phyloP scores from a whole-genome alignment of 2,329 filamentous ascomycete genomes.

The Simplicillium aogashimaense region DNA sequence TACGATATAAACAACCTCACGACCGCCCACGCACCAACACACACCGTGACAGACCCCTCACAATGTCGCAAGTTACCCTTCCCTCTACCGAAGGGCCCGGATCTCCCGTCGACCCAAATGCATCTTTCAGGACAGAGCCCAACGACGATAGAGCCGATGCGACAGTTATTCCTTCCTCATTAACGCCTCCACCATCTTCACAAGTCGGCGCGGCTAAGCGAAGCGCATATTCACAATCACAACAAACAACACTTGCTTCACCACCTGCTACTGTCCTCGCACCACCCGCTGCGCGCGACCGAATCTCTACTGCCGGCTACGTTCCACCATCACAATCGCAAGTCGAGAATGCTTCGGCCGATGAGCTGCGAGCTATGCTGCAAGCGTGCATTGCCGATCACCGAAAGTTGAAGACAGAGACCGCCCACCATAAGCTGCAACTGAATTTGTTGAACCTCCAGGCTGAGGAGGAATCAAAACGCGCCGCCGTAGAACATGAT shows the following conservation, averaged over 20 bases:
- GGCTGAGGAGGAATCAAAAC: constrained; percentile 73
- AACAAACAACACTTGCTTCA: constrained; percentile 40
- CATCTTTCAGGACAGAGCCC: constrained; percentile 39
- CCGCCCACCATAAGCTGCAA: constrained; percentile 84
- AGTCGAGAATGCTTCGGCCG: constrained; percentile 40
- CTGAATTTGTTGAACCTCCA: constrained; percentile 77
- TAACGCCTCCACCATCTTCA: constrained; percentile 48
- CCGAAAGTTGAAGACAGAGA: constrained; percentile 62
- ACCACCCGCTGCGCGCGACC: constrained; percentile 21
- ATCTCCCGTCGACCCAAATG: constrained; percentile 38
- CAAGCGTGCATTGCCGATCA: constrained; percentile 45
- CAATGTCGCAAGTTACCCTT: constrained; percentile 40
- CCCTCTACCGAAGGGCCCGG: constrained; percentile 46
- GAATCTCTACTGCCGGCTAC: constrained; percentile 27
- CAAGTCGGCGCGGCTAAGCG: constrained; percentile 24
- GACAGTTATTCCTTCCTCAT: constrained; percentile 45
- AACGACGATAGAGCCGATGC: constrained; percentile 34
- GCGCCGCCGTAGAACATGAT: constrained; percentile 82
- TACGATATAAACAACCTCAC: too few relatives aligned
- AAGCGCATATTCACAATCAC: constrained; percentile 25
- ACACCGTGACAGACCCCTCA: not conserved
- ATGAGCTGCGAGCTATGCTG: constrained; percentile 48
- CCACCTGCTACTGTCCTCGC: constrained; percentile 36
- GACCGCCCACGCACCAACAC: too few relatives aligned
- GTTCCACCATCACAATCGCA: constrained; percentile 36